Percentiles rank a stretch among this genome's conserved stretches.
Evolutionary conservation across 768 basidiomycete species (phyloP).

Genomic region (Russula dissimulans): DNA sequence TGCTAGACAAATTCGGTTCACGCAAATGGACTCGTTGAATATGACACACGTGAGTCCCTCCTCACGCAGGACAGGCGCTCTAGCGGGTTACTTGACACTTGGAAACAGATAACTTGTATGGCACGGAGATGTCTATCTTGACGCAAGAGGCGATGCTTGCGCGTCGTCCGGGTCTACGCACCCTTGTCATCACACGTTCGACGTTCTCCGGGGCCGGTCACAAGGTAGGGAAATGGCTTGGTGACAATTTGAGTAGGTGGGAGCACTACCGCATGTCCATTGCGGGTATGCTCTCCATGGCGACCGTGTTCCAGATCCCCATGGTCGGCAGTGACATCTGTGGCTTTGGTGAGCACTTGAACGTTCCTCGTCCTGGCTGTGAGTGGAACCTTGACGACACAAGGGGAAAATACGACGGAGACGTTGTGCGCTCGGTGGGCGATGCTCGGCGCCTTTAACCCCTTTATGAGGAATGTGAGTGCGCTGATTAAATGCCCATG

Average conservation of each 20-base stretch:
- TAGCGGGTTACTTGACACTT: neutral
- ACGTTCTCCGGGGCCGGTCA: constrained; percentile 62
- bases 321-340: constrained; percentile 75
- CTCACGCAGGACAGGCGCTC: neutral
- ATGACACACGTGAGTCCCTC: constrained; percentile 37
- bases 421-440: constrained; percentile 69
- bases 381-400: neutral
- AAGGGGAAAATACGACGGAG: constrained; percentile 54
- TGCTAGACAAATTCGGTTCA: constrained; percentile 34
- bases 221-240: constrained; percentile 67
- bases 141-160: constrained; percentile 54
- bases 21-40: constrained; percentile 49
- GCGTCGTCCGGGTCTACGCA: constrained; percentile 49
- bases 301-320: constrained; percentile 55
- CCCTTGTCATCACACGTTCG: constrained; percentile 63
- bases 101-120: constrained; percentile 48
- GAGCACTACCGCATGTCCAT: constrained; percentile 50
- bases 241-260: constrained; percentile 56
- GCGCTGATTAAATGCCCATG: constrained; percentile 1
- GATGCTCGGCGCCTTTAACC: constrained; percentile 66
- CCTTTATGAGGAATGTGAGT: constrained; percentile 69
- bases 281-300: constrained; percentile 58
- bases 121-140: constrained; percentile 60
- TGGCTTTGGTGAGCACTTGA: constrained; percentile 41
- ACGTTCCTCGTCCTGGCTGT: neutral